These are phyloP conservation scores for Rhizopogon vinicolor DNA, from an alignment of 768 basidiomycete species.

Conservation along the genomic window DNA sequence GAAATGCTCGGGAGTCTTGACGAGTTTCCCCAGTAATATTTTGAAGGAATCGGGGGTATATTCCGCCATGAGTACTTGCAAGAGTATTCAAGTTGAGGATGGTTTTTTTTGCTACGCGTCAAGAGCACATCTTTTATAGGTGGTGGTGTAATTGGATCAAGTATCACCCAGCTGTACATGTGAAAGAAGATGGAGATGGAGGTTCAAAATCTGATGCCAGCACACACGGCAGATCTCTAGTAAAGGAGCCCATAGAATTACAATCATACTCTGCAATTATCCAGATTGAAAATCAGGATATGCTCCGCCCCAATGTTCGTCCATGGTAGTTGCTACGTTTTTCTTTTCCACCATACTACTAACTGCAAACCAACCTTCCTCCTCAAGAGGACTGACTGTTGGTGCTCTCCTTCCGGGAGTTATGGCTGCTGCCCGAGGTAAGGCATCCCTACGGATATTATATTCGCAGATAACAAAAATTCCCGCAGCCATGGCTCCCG, in stretches of 20 bases:
- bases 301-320: slow-evolving; percentile 87
- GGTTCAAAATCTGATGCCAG: too few relatives aligned
- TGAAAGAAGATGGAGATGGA: too few relatives aligned
- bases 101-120: background rate
- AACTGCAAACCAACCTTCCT: slow-evolving; percentile 85
- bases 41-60: slow-evolving; percentile 61
- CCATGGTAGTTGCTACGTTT: slow-evolving; percentile 80
- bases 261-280: slow-evolving; percentile 85
- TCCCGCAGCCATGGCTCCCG: slow-evolving; percentile 83
- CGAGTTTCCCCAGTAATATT: slow-evolving; percentile 68
- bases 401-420: slow-evolving; percentile 90
- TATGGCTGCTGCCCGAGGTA: slow-evolving; percentile 59
- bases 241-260: background rate
- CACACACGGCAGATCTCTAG: too few relatives aligned
- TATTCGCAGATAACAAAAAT: slow-evolving; percentile 91
- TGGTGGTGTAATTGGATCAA: too few relatives aligned
- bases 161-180: too few relatives aligned
- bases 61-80: slow-evolving; percentile 13
- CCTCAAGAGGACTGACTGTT: slow-evolving; percentile 81
- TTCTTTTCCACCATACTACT: slow-evolving; percentile 91
- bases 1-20: slow-evolving; percentile 81
- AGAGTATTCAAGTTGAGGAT: background rate
- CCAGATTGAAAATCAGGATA: slow-evolving; percentile 81
- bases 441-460: slow-evolving; percentile 69
- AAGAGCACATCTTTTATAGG: background rate